phyloP scores from a whole-genome alignment of 192 early-diverging fungal genomes.

The Entomortierella beljakovae region DNA sequence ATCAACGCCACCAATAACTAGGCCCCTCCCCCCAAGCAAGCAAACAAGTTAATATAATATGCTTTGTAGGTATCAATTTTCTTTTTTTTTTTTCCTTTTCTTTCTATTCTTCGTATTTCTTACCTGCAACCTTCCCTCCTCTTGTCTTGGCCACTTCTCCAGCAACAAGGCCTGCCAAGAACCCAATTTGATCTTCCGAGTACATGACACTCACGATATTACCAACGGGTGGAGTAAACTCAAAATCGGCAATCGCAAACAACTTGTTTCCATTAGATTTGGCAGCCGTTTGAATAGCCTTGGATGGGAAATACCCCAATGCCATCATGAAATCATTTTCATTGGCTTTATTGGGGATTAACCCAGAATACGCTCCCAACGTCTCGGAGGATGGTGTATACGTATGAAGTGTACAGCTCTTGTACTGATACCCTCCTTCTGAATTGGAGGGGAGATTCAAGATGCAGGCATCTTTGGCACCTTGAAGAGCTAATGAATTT shows the following conservation, averaged over 20 bases:
- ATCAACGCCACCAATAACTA: constrained; percentile 54
- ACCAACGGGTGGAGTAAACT: constrained; percentile 49
- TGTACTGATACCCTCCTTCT: constrained; percentile 34
- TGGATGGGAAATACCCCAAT: constrained; percentile 45
- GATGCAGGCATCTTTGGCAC: constrained; percentile 41
- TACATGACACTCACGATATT: constrained; percentile 55
- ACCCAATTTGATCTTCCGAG: constrained; percentile 55
- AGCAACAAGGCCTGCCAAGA: constrained; percentile 47
- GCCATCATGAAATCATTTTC: constrained; percentile 53
- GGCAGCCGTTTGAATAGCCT: constrained; percentile 45
- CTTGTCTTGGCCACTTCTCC: constrained; percentile 48
- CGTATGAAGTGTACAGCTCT: constrained; percentile 25
- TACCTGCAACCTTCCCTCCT: constrained; percentile 51
- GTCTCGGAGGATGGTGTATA: constrained; percentile 37
- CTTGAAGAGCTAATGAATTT: constrained; percentile 44
- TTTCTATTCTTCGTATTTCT: not conserved
- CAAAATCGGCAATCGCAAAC: constrained; percentile 54
- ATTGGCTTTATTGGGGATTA: constrained; percentile 26
- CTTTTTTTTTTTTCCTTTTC: no score
- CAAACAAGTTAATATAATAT: not conserved
- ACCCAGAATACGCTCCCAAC: constrained; percentile 30
- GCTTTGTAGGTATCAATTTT: not conserved
- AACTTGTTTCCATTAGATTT: constrained; percentile 37
- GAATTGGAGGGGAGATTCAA: constrained; percentile 1
- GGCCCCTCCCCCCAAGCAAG: not conserved